phyloP scores from a whole-genome alignment of 176 grass and related monocot genomes.

The Musa troglodytarum region DNA sequence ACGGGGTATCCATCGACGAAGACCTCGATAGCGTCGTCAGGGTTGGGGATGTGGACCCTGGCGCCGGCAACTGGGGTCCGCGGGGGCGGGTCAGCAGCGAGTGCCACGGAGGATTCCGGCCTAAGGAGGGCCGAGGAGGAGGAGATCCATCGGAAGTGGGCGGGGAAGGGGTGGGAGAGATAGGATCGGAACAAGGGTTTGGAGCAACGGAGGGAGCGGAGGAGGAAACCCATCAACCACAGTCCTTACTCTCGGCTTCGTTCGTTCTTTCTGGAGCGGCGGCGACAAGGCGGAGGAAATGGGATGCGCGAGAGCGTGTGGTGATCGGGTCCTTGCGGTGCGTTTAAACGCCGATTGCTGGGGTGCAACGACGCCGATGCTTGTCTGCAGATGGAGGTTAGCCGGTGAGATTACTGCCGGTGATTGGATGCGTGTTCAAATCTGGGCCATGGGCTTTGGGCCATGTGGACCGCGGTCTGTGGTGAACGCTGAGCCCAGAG shows the following conservation, averaged over 20 bases:
- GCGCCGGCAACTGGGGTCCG: constrained; percentile 63
- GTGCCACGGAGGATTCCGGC: constrained; percentile 48
- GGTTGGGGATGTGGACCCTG: constrained; percentile 53
- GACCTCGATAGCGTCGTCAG: constrained; percentile 84
- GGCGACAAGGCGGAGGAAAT: neutral
- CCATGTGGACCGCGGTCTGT: too few relatives aligned
- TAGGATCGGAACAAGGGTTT: constrained; percentile 23
- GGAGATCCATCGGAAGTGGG: constrained; percentile 68
- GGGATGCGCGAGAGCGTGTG: neutral
- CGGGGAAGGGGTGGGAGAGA: constrained; percentile 23
- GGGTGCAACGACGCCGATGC: too few relatives aligned
- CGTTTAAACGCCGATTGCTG: neutral
- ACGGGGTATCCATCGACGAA: constrained; percentile 92
- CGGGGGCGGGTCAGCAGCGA: constrained; percentile 29
- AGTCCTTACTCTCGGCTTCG: neutral
- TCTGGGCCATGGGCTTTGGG: too few relatives aligned
- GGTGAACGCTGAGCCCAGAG: too few relatives aligned
- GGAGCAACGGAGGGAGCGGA: constrained; percentile 59
- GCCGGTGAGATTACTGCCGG: too few relatives aligned
- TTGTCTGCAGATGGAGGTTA: too few relatives aligned
- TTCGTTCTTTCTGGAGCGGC: neutral
- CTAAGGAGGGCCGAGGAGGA: constrained; percentile 36
- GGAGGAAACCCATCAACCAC: constrained; percentile 60
- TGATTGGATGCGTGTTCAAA: too few relatives aligned
- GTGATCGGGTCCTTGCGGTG: neutral